A percentile compares a stretch with the other conserved stretches of the same genome.
phyloP scores from a whole-genome alignment of 768 basidiomycete genomes.

The Mycena indigotica region DNA sequence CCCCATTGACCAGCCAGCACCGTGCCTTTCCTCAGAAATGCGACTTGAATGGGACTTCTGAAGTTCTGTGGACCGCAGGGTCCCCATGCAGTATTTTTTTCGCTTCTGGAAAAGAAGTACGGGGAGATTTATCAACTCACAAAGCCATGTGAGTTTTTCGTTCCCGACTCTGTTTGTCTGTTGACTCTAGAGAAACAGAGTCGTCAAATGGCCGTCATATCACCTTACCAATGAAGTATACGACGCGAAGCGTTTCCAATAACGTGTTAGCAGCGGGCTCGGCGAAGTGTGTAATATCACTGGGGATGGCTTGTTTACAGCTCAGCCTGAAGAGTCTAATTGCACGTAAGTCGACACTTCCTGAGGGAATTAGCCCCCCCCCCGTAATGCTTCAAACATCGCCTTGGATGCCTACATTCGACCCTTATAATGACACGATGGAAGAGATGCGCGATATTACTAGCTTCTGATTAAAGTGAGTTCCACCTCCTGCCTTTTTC shows the following conservation, averaged over 20 bases:
- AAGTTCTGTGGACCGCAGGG: too few species aligned
- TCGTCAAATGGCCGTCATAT: neutral
- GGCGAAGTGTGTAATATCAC: neutral
- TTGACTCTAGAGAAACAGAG: too few species aligned
- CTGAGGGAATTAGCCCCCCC: too few species aligned
- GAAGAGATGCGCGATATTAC: slow-evolving; percentile 46
- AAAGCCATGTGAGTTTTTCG: too few species aligned
- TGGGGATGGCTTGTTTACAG: neutral
- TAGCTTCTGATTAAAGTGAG: slow-evolving; percentile 39
- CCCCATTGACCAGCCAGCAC: neutral
- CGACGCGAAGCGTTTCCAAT: neutral
- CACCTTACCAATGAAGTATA: neutral
- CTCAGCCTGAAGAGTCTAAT: neutral
- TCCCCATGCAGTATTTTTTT: neutral
- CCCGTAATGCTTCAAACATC: too few species aligned
- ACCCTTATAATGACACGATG: neutral
- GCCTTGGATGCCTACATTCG: neutral
- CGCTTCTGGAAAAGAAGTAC: neutral
- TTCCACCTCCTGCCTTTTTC: too few species aligned
- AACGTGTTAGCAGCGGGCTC: neutral
- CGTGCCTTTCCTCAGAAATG: neutral
- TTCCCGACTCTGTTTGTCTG: too few species aligned
- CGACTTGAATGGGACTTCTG: too few species aligned
- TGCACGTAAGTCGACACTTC: neutral
- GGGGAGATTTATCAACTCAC: neutral